Percentiles rank a stretch among this genome's conserved stretches.
Conservation (phyloP, 768 basidiomycete genomes). For the Hirschioporus abietinus region DNA sequence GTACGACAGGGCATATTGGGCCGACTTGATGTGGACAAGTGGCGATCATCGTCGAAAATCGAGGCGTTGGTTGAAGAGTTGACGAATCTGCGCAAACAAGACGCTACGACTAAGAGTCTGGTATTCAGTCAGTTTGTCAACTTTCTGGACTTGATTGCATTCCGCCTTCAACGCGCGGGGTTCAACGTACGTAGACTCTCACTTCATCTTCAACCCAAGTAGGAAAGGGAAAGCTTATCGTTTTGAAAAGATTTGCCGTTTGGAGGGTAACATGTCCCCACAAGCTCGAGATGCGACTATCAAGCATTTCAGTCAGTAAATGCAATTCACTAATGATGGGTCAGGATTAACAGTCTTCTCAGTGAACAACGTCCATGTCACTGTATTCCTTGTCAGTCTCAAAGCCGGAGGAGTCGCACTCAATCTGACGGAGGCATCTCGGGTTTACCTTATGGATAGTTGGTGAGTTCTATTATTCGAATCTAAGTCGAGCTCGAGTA, state of each 20-base stretch:
- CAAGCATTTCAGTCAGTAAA: constrained; percentile 78
- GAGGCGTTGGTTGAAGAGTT: constrained; percentile 95
- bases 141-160: constrained; percentile 91
- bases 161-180: constrained; percentile 84
- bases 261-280: constrained; percentile 97
- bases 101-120: constrained; percentile 91
- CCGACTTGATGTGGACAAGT: constrained; percentile 79
- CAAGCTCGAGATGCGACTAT: constrained; percentile 93
- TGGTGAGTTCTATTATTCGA: constrained; percentile 37
- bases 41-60: constrained; percentile 96
- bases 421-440: constrained; percentile 86
- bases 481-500: constrained; percentile 1
- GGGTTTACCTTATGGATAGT: constrained; percentile 94
- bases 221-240: neutral
- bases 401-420: constrained; percentile 95
- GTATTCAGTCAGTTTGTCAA: constrained; percentile 97
- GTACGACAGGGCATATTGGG: constrained; percentile 90
- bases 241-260: constrained; percentile 68
- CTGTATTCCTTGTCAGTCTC: constrained; percentile 94
- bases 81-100: constrained; percentile 72
- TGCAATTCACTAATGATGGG: neutral
- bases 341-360: constrained; percentile 7
- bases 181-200: constrained; percentile 57
- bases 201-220: neutral
- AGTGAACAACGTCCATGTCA: constrained; percentile 93